Base-by-base conservation (phyloP, 345 rosid species). In the Theobroma cacao region DNA sequence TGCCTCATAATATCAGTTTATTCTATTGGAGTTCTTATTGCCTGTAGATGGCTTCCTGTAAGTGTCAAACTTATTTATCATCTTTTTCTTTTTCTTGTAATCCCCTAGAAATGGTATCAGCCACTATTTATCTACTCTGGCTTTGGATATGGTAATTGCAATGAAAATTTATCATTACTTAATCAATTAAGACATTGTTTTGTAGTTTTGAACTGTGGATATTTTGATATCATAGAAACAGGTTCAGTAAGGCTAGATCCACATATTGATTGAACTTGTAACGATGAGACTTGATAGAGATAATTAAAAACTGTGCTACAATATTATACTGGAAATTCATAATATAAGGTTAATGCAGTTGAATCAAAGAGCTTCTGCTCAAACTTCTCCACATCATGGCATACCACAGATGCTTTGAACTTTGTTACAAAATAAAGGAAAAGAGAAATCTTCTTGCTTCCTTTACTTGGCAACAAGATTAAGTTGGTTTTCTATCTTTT, bases 1-100 rank as follows among this genome's bases (percentile, higher is more conserved):
- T 89, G 90, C 86, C 85, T 89, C 50, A 67, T 85, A 41, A 92
- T 92, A 88, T 88, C 95, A n/a, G 64, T 86, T 43, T 91, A 87
- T 78, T 76, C 92, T 33, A 30, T 84, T 2, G 89, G 76, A 58
- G 92, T 88, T 48, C 52, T 85, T 77, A 53, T 83, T 31, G 52
- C 79, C 61, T 84, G 86, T 62, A 84, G 75, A 75, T 87, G 81
- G 82, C 88, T 92, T 4, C 97, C 93, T 83, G 93, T 92, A 85
- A 41, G 89, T 89, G 59, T 31, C 64, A n/a, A 53, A 30, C 43
- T 7, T 2, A 36, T 36, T 36, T 36, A 0, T 40, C 74, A 69
- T 30, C 22, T 56, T 52, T 52, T n/a, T 40, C 8, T 40, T 40
- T 40, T 40, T 40, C 43, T 40, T 7, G 43, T 40, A 12, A 45